Conservation (phyloP, 2,329 filamentous ascomycete genomes). For the Penicillium fuscoglaucum region DNA sequence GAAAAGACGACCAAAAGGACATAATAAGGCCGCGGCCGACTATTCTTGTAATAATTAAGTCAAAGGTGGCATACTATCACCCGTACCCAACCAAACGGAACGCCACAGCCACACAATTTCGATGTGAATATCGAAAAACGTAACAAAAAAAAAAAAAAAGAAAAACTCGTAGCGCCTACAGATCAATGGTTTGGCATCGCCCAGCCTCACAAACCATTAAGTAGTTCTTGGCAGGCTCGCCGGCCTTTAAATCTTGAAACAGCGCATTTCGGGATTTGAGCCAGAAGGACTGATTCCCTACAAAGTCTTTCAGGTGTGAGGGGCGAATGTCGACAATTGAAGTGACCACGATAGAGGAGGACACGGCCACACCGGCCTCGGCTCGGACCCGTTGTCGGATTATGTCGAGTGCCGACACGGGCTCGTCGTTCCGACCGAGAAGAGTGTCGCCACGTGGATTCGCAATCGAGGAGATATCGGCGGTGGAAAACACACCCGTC, state of each 20-base stretch:
- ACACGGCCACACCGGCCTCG: slow-evolving; percentile 35
- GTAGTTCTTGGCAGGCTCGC: slow-evolving; percentile 39
- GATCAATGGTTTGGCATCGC: slow-evolving; percentile 37
- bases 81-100: not conserved
- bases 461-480: slow-evolving; percentile 19
- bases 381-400: slow-evolving; percentile 36
- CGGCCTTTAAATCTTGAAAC: slow-evolving; percentile 39
- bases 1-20: no score
- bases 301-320: slow-evolving; percentile 36
- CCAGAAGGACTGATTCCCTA: slow-evolving; percentile 41
- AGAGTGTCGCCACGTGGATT: slow-evolving; percentile 18
- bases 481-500: slow-evolving; percentile 54
- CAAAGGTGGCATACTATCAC: no score
- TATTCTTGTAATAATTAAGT: no score
- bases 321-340: slow-evolving; percentile 41
- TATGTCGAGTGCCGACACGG: slow-evolving; percentile 30
- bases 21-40: no score
- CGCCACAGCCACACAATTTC: slow-evolving; percentile 4
- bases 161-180: slow-evolving; percentile 18
- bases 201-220: slow-evolving; percentile 43
- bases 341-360: slow-evolving; percentile 35
- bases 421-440: slow-evolving; percentile 22
- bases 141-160: not conserved
- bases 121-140: not conserved
- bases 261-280: slow-evolving; percentile 39